Base-by-base conservation (phyloP, 2,329 filamentous ascomycete genomes). In the Trichophaea hybrida region DNA sequence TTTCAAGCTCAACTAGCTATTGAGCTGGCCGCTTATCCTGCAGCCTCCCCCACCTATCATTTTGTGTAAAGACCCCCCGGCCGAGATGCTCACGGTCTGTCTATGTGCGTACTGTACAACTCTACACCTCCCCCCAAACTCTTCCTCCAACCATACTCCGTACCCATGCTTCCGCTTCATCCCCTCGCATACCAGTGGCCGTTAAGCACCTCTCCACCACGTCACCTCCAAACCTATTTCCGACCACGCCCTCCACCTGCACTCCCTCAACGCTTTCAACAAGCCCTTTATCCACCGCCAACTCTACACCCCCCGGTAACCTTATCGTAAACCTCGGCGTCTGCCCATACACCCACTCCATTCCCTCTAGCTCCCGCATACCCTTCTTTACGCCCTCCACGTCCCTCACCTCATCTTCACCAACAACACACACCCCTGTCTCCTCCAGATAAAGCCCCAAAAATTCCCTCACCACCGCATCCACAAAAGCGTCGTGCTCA, bases 261-360 rank as follows among this genome's bases (percentile, higher is more conserved):
- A 38, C 54, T 13, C 44, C 58, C 8, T 34, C 33, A 50, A 33
- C 38, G 8, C 15, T 53, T 33, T 37, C 46, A 24, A 55, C 48
- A 34, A 54, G 52, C 33, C 59, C 49, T 24, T 38, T 53, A 35
- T 58, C 53, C 12, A 53, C 57, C 48, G 8, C 57, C 44, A 55
- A 15, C 38, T 24, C 37, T 48, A 32, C 53, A 6, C 46, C 61
- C 51, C 31, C 58, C 67, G 55, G 59, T 7, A 61, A 31, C 8
- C 13, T 8, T 66, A 91, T 82, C 6, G 78, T 81, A 71, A 95
- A 96, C 58, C 84, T 83, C 1, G 90, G 90, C 1, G 90, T 95
- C 73, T 95, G 89, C 1, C 80, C 80, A 72, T 85, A 95, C 60
- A 85, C 84, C 88, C 89, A 96, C 8, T 82, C 79, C 2, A 40